Conservation (phyloP, 805 yeast species). For the Diddensiella transvaalensis region DNA sequence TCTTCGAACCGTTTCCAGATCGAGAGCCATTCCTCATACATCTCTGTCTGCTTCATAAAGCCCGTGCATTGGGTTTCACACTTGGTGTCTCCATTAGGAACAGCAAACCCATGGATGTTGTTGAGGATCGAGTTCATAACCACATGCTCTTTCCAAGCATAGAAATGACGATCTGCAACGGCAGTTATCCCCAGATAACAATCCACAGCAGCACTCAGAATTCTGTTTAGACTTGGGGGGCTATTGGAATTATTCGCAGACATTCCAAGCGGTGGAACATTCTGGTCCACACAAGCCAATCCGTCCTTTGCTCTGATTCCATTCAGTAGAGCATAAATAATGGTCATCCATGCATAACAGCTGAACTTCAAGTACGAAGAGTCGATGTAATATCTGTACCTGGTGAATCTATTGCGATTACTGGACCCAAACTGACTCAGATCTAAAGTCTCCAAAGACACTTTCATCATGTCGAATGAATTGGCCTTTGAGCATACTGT, state of each 20-base stretch:
- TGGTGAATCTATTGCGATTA: constrained; percentile 3
- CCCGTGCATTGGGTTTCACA: not conserved
- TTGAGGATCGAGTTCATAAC: constrained; percentile 13
- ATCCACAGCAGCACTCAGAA: constrained; percentile 8
- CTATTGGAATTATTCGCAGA: not conserved
- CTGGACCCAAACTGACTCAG: constrained; percentile 6
- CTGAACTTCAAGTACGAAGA: constrained; percentile 5
- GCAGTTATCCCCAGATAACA: constrained; percentile 9
- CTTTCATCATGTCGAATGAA: constrained; percentile 3
- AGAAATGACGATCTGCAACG: constrained; percentile 8
- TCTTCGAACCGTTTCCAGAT: not conserved
- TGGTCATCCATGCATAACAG: constrained; percentile 12
- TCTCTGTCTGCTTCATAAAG: not conserved
- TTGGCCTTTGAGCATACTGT: not conserved
- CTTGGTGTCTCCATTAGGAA: not conserved
- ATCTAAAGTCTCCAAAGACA: constrained; percentile 10
- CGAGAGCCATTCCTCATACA: not conserved
- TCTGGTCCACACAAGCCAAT: not conserved
- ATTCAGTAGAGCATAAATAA: constrained; percentile 8
- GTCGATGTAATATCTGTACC: constrained; percentile 3
- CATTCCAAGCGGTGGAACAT: not conserved
- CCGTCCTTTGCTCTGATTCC: constrained; percentile 4
- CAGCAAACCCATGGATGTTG: not conserved
- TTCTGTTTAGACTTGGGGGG: not conserved
- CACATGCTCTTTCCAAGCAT: constrained; percentile 16